Evolutionary conservation across 768 basidiomycete genomes (phyloP), one percentile per base, ranked within the genome.

Genomic region (Mycena floridula): DNA sequence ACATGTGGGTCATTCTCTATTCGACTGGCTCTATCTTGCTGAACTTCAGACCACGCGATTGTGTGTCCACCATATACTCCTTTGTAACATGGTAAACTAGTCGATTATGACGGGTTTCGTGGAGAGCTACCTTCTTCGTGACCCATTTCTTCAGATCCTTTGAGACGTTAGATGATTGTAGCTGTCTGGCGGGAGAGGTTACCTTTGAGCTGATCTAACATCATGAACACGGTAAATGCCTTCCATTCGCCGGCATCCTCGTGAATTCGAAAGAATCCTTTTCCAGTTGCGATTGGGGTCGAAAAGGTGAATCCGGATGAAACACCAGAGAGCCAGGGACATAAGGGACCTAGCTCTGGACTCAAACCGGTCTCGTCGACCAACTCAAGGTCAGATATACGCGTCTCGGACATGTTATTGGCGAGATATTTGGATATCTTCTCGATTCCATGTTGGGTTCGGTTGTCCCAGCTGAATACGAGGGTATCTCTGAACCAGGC

Each of bases 401-500:
- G 32, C 13, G 25, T 23, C 3, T 52, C 42, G 1, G 49, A 50
- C 13, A 35, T 13, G 18, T 13, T 7, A 16, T 54, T 46, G 1
- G 42, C 22, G 5, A 73, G 57, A 43, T 68, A 70, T 0, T 51
- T 35, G 1, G 54, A 37, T 16, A 74, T 68, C 39, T 62, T 62
- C 1, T 58, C 56, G 15, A 35, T 56, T 3, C 67, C 67, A 18
- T 55, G 48, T 7, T 72, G 57, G 2, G 69, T 51, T 21, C 69
- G 65, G 25, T 59, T 60, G 49, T 68, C 60, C 73, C 72, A 74
- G 2, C 63, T 64, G 51, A 76, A 69, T 11, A 62, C 57, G 39
- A 74, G 62, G 25, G 68, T 42, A 49, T 76, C 72, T 6, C 69
- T 59, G 25, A 72, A 59, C 59, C 61, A 72, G 8, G 70, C 71